phyloP scores from a whole-genome alignment of 306 rosid genomes.

The Pyrus bretschneideri region DNA sequence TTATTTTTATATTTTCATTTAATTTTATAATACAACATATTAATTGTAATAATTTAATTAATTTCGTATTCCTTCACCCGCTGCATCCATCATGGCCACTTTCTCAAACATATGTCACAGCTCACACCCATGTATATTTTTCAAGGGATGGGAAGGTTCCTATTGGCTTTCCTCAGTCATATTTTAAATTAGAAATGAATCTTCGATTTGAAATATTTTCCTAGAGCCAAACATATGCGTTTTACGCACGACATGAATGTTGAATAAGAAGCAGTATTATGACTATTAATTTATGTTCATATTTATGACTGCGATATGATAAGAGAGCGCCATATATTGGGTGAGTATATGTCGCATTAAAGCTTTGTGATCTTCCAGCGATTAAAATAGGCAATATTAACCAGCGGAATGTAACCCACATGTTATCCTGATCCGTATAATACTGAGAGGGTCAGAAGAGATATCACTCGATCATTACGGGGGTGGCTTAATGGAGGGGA shows the following conservation, averaged over 20 bases:
- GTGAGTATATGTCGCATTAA: background rate
- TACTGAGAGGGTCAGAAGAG: background rate
- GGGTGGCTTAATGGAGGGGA: no score
- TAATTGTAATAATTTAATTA: background rate
- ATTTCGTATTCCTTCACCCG: conserved; percentile 4
- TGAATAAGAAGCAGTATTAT: background rate
- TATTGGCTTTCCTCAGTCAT: conserved; percentile 17
- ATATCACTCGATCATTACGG: no score
- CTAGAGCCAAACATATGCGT: conserved; percentile 3
- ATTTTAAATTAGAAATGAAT: background rate
- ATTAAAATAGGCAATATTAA: background rate
- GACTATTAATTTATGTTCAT: background rate
- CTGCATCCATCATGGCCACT: conserved; percentile 22
- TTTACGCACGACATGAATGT: background rate
- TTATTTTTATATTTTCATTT: no score
- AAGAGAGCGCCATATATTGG: background rate
- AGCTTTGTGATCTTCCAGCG: background rate
- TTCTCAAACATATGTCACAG: background rate
- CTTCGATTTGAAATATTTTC: background rate
- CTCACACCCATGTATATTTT: background rate
- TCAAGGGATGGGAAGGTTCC: conserved; percentile 20
- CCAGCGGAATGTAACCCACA: conserved; percentile 15
- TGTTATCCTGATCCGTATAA: conserved; percentile 23
- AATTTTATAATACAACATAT: background rate
- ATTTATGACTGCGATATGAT: background rate